These are phyloP conservation scores for Diaporthe citriasiana DNA, from an alignment of 2,329 filamentous ascomycete genomes.

Conservation along the genomic window DNA sequence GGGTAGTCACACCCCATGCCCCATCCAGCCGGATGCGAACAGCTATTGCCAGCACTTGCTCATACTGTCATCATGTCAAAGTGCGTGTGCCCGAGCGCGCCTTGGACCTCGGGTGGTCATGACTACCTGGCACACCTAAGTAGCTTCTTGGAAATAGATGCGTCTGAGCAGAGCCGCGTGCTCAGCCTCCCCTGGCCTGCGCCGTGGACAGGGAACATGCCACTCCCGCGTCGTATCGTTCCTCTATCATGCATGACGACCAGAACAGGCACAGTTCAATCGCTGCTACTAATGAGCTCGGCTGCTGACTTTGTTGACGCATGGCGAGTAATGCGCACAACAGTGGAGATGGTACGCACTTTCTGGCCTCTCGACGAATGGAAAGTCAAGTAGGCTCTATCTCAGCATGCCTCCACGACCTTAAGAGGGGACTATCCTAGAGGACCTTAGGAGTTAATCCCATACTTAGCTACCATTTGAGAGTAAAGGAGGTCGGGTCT, in stretches of 20 bases:
- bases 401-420: too few species aligned
- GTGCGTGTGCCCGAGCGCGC: background rate
- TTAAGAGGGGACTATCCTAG: too few species aligned
- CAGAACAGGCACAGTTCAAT: conserved; percentile 4
- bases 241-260: conserved; percentile 1
- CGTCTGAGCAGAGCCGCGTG: conserved; percentile 12
- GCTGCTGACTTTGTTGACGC: background rate
- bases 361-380: too few species aligned
- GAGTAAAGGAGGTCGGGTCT: too few species aligned
- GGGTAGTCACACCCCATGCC: background rate
- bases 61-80: background rate
- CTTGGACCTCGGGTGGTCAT: background rate
- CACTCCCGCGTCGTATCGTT: background rate
- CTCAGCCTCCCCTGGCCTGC: conserved; percentile 10
- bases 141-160: background rate
- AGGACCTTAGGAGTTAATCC: too few species aligned
- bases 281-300: background rate
- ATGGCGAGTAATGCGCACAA: conserved; percentile 4
- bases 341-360: background rate
- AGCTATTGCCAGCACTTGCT: background rate
- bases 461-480: too few species aligned
- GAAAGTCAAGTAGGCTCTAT: too few species aligned
- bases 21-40: background rate
- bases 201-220: conserved; percentile 1
- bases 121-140: too few species aligned